Base-by-base conservation (phyloP, 176 grass and related monocot genomes). In the Paspalum notatum region DNA sequence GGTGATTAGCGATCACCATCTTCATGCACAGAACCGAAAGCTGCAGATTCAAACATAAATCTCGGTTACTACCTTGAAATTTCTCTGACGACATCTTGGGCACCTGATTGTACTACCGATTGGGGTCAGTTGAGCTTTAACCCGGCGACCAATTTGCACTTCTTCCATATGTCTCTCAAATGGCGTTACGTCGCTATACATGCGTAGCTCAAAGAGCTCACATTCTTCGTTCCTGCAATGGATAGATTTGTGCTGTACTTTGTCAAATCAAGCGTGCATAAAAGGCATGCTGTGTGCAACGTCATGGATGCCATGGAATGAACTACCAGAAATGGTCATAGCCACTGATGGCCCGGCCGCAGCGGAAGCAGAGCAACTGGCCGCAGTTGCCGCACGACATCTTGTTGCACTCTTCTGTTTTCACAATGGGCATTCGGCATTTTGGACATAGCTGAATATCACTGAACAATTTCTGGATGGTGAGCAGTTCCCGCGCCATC, bases 331-430 rank as follows among this genome's bases (percentile, higher is more conserved):
- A 79, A 47, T 89, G 77, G 0, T 67, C 48, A 71, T 89, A 85
- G 41, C 82, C 87, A 46, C 45, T 49, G 52, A 89, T 89, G 14
- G 76, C 76, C 42, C 60, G 81, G 82, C 80, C 59, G n/a, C 87
- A 89, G 39, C 71, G 82, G 71, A 81, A 89, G 82, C 87, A 89
- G 49, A 89, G 80, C 17, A 46, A 76, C 47, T 71, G 82, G 10
- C 87, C 82, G 17, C 87, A 85, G 53, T 85, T 89, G 26, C 74
- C 71, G 13, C 87, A 89, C 0, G 74, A 71, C 76, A 85, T 84
- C 32, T 89, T 89, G 54, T 89, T 88, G 59, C 87, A 89, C 44
- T 81, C 87, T 68, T 84, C 87, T 18, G 81, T 84, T 75, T 66
- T 72, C 8, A 63, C 55, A 0, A 89, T 89, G 24, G 87, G 69